Conservation (phyloP, 2,329 filamentous ascomycete species). For the Verticillium nubilum region DNA sequence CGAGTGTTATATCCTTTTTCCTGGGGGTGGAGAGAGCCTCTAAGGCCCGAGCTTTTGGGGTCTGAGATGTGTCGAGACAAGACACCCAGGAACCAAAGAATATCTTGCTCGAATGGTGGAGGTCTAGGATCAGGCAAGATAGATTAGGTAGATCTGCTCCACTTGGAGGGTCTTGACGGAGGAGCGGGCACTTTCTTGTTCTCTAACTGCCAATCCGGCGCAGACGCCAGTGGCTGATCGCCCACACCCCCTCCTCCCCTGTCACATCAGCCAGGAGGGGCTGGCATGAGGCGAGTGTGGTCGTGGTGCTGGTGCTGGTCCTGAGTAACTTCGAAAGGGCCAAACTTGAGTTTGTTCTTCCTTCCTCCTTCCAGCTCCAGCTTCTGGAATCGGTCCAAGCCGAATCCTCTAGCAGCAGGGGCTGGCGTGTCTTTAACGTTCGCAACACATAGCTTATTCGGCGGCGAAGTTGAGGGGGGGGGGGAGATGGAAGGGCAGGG, state of each 20-base stretch:
- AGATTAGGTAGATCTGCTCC: conserved; percentile 9
- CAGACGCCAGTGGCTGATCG: background rate
- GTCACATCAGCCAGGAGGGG: background rate
- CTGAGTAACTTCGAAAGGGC: background rate
- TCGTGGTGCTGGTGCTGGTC: background rate
- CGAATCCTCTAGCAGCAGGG: no score
- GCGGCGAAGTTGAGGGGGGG: no score
- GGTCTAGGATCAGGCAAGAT: conserved; percentile 5
- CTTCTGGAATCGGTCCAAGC: no score
- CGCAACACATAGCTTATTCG: no score
- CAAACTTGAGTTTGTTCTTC: background rate
- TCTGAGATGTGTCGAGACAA: background rate
- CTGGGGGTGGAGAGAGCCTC: background rate
- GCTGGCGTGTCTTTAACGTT: no score
- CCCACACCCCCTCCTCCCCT: background rate
- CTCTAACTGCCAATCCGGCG: background rate
- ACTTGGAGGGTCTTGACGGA: conserved; percentile 9
- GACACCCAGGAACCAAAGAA: background rate
- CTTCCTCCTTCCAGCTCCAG: no score
- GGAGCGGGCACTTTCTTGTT: conserved; percentile 12
- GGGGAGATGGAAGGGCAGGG: no score
- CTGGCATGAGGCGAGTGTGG: background rate
- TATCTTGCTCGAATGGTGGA: background rate
- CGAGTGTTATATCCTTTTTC: conserved; percentile 13
- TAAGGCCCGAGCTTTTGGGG: background rate